These are phyloP conservation scores for Chenopodium album DNA, from an alignment of 148 eudicot genomes.

Conservation along the genomic window DNA sequence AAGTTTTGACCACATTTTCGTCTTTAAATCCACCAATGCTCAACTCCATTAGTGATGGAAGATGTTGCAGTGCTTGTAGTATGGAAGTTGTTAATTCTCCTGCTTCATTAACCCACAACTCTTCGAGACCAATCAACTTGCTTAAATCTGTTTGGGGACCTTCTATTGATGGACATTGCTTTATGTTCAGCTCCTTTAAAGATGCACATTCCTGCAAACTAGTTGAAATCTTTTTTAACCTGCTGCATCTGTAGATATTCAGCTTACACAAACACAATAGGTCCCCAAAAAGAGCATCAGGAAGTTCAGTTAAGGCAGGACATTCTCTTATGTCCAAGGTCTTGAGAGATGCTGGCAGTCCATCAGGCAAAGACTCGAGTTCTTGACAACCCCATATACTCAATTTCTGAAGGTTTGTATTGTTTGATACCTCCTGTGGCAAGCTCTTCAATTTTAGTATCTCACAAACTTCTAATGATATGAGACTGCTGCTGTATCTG, in stretches of 20 bases:
- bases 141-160: neutral
- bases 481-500: conserved; percentile 6
- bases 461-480: neutral
- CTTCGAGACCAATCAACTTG: neutral
- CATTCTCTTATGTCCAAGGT: neutral
- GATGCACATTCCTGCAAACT: neutral
- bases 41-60: neutral
- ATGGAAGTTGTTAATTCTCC: conserved; percentile 1
- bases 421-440: conserved; percentile 15
- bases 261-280: neutral
- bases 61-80: neutral
- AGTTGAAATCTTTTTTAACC: neutral
- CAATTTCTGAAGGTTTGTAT: conserved; percentile 8
- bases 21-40: conserved; percentile 9
- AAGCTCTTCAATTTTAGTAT: neutral
- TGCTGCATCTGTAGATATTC: neutral
- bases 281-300: conserved; percentile 10
- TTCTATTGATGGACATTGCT: neutral
- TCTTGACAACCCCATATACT: neutral
- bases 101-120: neutral
- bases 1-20: neutral
- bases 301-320: conserved; percentile 2
- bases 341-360: conserved; percentile 5
- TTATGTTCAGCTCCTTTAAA: conserved; percentile 8
- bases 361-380: conserved; percentile 13